Percentiles rank a stretch among this genome's conserved stretches.
Evolutionary conservation across 23 red algal genomes (phyloP).

Genomic region (Gracilaria domingensis): DNA sequence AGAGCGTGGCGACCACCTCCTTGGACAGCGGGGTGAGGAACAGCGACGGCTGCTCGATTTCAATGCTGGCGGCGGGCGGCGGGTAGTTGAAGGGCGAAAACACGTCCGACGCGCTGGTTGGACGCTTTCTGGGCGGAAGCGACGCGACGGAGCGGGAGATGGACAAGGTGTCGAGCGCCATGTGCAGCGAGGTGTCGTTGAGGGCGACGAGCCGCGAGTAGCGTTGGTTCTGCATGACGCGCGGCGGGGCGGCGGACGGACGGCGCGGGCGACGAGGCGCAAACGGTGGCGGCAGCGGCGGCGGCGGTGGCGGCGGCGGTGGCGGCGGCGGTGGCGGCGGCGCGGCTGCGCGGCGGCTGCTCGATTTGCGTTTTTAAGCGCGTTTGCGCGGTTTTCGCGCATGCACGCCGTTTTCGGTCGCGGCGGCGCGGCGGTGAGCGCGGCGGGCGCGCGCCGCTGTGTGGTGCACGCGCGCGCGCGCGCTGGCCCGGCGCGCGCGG

Average conservation of each 20-base stretch:
- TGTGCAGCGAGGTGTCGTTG: constrained; percentile 20
- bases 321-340: too few relatives aligned
- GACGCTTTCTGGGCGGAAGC: constrained; percentile 19
- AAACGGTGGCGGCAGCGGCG: too few relatives aligned
- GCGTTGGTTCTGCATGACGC: constrained; percentile 24
- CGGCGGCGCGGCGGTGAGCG: too few relatives aligned
- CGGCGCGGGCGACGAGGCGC: background rate
- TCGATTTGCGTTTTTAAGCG: background rate
- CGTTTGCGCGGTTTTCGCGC: background rate
- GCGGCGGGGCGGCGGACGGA: background rate
- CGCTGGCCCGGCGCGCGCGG: background rate
- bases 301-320: too few relatives aligned
- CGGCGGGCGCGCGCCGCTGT: background rate
- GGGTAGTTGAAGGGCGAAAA: constrained; percentile 29
- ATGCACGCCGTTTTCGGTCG: background rate
- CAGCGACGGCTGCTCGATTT: background rate
- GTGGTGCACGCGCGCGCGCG: too few relatives aligned
- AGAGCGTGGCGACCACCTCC: background rate
- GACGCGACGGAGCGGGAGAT: constrained; percentile 34
- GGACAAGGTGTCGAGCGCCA: constrained; percentile 40
- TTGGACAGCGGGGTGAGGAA: background rate
- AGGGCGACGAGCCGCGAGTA: constrained; percentile 40
- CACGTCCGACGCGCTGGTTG: background rate
- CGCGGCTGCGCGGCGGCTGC: too few relatives aligned
- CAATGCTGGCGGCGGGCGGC: background rate